Conservation (phyloP, 768 basidiomycete genomes). For the Lactifluus echinatus region DNA sequence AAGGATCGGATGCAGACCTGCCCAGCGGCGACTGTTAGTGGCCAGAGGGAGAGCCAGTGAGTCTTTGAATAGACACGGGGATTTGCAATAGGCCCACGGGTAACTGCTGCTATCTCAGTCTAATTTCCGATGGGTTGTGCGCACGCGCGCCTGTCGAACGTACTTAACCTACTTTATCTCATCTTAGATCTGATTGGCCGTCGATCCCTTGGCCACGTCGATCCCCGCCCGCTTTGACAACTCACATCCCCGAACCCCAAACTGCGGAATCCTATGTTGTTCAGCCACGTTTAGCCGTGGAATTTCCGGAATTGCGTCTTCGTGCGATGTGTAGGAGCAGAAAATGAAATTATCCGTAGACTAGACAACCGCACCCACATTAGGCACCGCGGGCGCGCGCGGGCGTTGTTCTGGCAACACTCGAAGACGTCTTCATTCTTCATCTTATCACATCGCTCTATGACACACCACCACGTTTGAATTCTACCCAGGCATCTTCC, state of each 20-base stretch:
- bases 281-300: neutral
- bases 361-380: neutral
- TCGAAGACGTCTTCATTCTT: neutral
- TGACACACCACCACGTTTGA: neutral
- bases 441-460: neutral
- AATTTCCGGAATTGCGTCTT: neutral
- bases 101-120: too few species aligned
- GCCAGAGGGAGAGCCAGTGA: neutral
- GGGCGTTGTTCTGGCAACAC: slow-evolving; percentile 8
- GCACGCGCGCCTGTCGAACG: too few species aligned
- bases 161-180: too few species aligned
- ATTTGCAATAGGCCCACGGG: neutral
- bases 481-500: neutral
- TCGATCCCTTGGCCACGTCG: too few species aligned
- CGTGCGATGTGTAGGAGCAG: neutral
- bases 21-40: neutral
- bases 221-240: too few species aligned
- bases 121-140: neutral
- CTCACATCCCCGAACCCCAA: too few species aligned
- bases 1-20: neutral
- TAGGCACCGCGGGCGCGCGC: too few species aligned
- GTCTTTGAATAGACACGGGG: neutral
- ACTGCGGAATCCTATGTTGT: too few species aligned
- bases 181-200: too few species aligned
- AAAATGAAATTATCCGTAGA: neutral